Evolutionary conservation across 768 basidiomycete genomes (phyloP), one percentile per base, ranked within the genome.

Genomic region (Zangia roseola): DNA sequence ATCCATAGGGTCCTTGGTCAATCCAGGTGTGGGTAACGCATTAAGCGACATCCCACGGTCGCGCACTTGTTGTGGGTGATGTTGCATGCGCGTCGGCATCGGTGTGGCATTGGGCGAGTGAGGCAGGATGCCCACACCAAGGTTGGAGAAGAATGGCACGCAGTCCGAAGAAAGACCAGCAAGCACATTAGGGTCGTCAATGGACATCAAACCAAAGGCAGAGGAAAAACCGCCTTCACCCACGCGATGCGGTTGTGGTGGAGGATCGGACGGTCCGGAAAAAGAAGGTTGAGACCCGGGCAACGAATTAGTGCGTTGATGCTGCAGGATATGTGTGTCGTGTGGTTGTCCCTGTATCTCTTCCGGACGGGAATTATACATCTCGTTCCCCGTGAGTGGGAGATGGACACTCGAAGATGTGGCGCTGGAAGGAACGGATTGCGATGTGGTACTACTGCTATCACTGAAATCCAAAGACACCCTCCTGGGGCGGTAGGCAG

Each of bases 151-250:
- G 73, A 88, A 88, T 0, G 85, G 82, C 13, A 78, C 73, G 6
- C 75, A 79, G 49, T 84, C 83, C 4, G 63, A 65, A 1, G 81
- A 65, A 40, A 88, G 71, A 2, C 83, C 79, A 0, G 85, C 82
- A 31, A 89, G 72, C 8, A 84, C 82, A 45, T 77, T 77, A 2
- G 82, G 80, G 59, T 91, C 88, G 48, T 89, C 88, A 43, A 91
- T 74, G 17, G 81, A 82, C 82, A 91, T 79, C 43, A 85, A 74
- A 8, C 86, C 88, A 61, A 91, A 90, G 2, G 83, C 84, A 20
- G 75, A 77, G 5, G 77, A 79, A 58, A 86, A 78, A 1, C 69
- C 74, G 23, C 69, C 72, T 49, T 77, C 74, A 17, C 61, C 54
- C 6, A 21, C 40, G 6, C 49, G 52, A 0, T 49, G 62, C 14